Base-by-base conservation (phyloP, 129 eudicot genomes). In the Pittosporum tobira region DNA sequence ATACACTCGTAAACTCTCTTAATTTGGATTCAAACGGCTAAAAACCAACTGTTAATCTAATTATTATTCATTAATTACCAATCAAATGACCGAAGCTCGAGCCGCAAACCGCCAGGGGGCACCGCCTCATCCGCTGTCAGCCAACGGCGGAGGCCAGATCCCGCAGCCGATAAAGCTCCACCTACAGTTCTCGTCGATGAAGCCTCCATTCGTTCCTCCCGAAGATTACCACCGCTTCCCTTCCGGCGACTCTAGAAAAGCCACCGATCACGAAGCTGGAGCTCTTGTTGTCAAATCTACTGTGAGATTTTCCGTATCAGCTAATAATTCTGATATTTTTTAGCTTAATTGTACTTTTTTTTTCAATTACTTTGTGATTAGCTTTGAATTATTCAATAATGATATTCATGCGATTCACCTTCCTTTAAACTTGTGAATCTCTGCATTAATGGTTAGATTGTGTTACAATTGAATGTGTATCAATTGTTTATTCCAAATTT, bases 151-250 rank as follows among this genome's bases (percentile, higher is more conserved):
- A 31, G 72, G 55, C 59, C 88, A 76, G 88, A 75, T 75, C 78
- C 57, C 70, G 23, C 70, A 65, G 44, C 71, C 85, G 61, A 79
- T 82, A 51, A 73, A 72, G 66, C 84, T 94, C 18, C 84, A 75
- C 66, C 68, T 90, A 8, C 84, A 87, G 28, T 65, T 89, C 67
- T 64, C 83, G 6, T 74, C 97, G 29, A 77, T 80, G 66, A 79
- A 69, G 71, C 85, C 95, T 66, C 93, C 95, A 62, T 88, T 84
- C 59, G 67, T 59, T 61, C 68, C 83, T 37, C 57, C 80, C 26
- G 80, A 70, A 23, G 95, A 83, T 46, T 86, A 90, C 73, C 88
- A 83, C 57, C 97, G 83, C 11, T 83, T 83, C 73, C 66, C 80
- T 47, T 43, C 80, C 52, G 75, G 70, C 43, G 79, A 70, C 43